Conservation (phyloP, 2,329 filamentous ascomycete genomes). For the Parascedosporium putredinis region DNA sequence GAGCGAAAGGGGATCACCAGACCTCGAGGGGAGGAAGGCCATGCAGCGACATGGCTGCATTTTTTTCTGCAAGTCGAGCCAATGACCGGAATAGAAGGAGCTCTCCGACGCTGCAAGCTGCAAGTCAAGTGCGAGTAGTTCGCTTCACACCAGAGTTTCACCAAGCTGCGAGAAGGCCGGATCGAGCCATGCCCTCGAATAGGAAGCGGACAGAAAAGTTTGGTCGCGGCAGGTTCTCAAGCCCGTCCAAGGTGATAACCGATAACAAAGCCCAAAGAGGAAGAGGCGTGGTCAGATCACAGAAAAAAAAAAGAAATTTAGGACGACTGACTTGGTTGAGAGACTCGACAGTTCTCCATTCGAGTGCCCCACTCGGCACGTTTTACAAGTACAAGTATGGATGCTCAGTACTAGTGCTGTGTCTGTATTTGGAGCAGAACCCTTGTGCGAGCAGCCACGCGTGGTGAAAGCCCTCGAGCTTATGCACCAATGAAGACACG, state of each 20-base stretch:
- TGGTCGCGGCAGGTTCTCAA: neutral
- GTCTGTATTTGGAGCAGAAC: too few species aligned
- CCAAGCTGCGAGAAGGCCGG: neutral
- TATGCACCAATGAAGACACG: too few species aligned
- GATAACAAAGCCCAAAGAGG: neutral
- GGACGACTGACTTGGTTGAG: too few species aligned
- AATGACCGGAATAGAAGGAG: neutral
- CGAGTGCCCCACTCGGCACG: too few species aligned
- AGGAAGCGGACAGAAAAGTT: neutral
- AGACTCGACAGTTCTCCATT: too few species aligned
- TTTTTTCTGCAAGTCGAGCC: neutral
- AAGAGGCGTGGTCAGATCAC: neutral
- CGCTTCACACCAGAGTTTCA: constrained; percentile 2
- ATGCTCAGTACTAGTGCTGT: neutral
- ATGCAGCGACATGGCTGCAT: neutral
- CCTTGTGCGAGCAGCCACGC: too few species aligned
- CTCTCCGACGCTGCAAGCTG: neutral
- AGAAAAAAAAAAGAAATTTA: too few species aligned
- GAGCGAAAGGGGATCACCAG: neutral
- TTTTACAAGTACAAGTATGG: neutral
- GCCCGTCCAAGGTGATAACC: neutral
- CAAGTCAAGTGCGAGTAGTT: constrained; percentile 2
- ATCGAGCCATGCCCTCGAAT: neutral
- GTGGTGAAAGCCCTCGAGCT: too few species aligned
- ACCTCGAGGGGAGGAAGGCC: neutral